Evolutionary conservation across 2,329 filamentous ascomycete species (phyloP).

Genomic region (Chaetoscypha palmicola): DNA sequence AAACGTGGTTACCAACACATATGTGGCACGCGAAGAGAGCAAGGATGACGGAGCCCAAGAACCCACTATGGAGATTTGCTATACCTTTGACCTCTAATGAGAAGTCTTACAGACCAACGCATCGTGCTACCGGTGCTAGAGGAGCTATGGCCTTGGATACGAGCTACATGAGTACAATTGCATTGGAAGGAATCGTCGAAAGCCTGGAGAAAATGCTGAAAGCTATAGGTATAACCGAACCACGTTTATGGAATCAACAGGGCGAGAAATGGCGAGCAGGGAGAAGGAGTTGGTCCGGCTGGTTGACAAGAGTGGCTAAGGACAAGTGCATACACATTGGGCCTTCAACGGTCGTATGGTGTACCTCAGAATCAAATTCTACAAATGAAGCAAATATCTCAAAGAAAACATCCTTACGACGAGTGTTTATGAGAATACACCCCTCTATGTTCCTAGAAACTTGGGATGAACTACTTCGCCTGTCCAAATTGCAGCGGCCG

Average conservation of each 20-base stretch:
- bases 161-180: constrained; percentile 87
- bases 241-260: constrained; percentile 54
- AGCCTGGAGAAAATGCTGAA: constrained; percentile 62
- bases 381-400: constrained; percentile 23
- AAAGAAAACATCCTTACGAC: constrained; percentile 34
- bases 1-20: constrained; percentile 93
- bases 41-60: constrained; percentile 71
- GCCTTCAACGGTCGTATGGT: constrained; percentile 71
- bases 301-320: constrained; percentile 51
- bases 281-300: constrained; percentile 49
- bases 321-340: constrained; percentile 54
- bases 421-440: constrained; percentile 68
- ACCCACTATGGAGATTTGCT: constrained; percentile 84
- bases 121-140: constrained; percentile 67
- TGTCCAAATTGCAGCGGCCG: constrained; percentile 56
- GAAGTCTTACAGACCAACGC: constrained; percentile 83
- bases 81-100: constrained; percentile 78
- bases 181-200: constrained; percentile 58
- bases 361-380: constrained; percentile 30
- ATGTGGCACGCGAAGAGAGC: constrained; percentile 90
- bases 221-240: constrained; percentile 54
- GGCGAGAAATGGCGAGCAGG: constrained; percentile 66
- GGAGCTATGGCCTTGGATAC: constrained; percentile 86
- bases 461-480: constrained; percentile 53
- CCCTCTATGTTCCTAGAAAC: constrained; percentile 68